Base-by-base conservation (phyloP, 2,329 filamentous ascomycete genomes). In the Hypoxylon sp. region DNA sequence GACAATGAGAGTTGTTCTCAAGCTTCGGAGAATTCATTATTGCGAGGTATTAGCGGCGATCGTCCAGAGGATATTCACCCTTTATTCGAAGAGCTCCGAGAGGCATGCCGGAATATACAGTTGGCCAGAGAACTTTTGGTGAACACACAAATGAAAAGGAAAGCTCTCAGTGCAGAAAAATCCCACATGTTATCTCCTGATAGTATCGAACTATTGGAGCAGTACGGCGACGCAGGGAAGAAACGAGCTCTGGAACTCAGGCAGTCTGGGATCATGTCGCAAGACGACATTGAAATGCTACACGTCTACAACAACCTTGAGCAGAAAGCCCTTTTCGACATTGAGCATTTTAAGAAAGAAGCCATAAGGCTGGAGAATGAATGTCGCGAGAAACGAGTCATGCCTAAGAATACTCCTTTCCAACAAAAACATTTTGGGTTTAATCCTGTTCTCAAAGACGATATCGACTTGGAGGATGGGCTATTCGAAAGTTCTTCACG, bases 71-170 rank as follows among this genome's bases (percentile, higher is more conserved):
- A 83, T 41, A 73, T 82, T 1, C 84, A 87, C 65, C 85, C 85
- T 1, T 75, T 84, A 2, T 87, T 85, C 68, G 70, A 77, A 10
- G 75, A 81, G 17, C 77, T 87, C 5, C 78, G 83, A 14, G 78
- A 80, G 11, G 79, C 80, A 1, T 79, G 84, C 9, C 81, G 79
- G 1, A 82, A 86, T 17, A 75, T 84, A n/a, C 79, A 82, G 48
- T 78, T 84, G 30, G 82, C 83, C 13, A 80, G 78, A 52, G 85
- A 88, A 63, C 80, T 83, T n/a, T 75, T 81, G 34, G 76, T 79
- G 4, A 83, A 87, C 43, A 78, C 87, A 3, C 62, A 78, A 10
- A 76, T 80, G 59, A 78, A 80, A 36, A 80, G 79, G 43, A 77
- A 81, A 7, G 68, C 70, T 6, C 63, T 73, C 11, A 70, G 60